phyloP scores from a whole-genome alignment of 345 rosid species.

The Tarenaya hassleriana region DNA sequence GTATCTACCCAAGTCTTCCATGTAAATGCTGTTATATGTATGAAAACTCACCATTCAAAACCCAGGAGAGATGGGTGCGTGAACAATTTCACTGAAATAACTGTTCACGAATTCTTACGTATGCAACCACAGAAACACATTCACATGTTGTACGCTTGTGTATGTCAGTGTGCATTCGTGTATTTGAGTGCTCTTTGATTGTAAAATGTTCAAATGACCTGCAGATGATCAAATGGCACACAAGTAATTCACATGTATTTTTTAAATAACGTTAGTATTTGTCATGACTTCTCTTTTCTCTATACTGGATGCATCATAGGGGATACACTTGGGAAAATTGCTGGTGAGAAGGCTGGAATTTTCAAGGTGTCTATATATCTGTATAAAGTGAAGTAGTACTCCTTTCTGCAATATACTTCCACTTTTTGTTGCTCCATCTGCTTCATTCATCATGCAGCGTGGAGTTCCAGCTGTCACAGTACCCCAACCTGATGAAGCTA shows the following conservation, averaged over 20 bases:
- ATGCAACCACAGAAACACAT: no score
- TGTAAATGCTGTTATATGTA: no score
- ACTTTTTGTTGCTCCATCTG: conserved; percentile 13
- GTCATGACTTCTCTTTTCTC: conserved; percentile 20
- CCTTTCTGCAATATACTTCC: neutral
- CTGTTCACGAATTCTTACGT: no score
- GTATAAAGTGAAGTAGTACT: neutral
- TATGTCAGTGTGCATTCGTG: no score
- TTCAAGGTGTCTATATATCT: conserved; percentile 58
- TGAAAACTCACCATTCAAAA: no score
- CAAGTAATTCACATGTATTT: neutral
- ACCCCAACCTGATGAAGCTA: conserved; percentile 94
- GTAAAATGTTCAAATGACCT: neutral
- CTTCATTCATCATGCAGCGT: conserved; percentile 39
- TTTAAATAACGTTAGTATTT: neutral
- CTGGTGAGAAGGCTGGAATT: conserved; percentile 98
- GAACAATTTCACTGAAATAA: no score
- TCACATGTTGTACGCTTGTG: no score
- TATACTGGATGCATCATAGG: conserved; percentile 48
- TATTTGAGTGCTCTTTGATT: neutral
- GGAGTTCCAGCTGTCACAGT: conserved; percentile 90
- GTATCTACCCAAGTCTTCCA: no score
- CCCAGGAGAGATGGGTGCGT: no score
- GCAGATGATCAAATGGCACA: neutral
- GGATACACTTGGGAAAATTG: conserved; percentile 87